Evolutionary conservation across 2,329 filamentous ascomycete species (phyloP), one percentile per base, ranked within the genome.

Genomic region (Sporothrix euskadiensis): DNA sequence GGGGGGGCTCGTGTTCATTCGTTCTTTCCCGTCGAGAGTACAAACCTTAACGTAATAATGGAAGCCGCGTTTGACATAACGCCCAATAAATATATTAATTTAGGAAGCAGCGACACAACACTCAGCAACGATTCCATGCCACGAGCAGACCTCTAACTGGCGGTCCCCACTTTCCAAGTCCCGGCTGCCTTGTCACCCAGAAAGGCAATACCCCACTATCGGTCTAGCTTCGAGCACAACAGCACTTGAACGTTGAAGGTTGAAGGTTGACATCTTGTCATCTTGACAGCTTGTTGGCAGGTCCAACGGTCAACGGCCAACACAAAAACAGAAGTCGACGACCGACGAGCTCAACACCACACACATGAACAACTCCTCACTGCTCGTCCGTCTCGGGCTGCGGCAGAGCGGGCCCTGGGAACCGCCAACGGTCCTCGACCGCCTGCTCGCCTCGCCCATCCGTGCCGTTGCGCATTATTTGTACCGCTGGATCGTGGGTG

Each of bases 371-470:
- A 32, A 35, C 44, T 22, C 66, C 30, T 14, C 56, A 39, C 73
- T 76, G 47, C 74, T 78, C 3, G 69, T 49, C 14, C 73, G 71
- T 4, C 72, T 78, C 14, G 76, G 77, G 12, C 74, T 78, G 30
- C 39, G 73, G 9, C 76, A 73, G 52, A 2, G 69, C 9, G 57
- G 63, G 22, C 71, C 69, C 9, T 78, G 77, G 77, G 77, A 78
- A 14, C 71, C 74, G 47, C 84, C 83, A 56, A 88, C 85, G 61
- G 78, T 89, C 41, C 82, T 91, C 69, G 89, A 92, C 80, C 87
- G 88, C 76, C 79, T 94, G 52, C 83, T 94, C 74, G 82, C 86
- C 65, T 93, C 92, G 9, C 93, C 93, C 5, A 82, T 95, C 9
- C 88, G 89, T 74, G 87, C 88, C 61, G 77, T 92, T 72, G 84